Evolutionary conservation across 176 grass and related monocot species (phyloP), one percentile per base, ranked within the genome.

Genomic region (Phragmites australis): DNA sequence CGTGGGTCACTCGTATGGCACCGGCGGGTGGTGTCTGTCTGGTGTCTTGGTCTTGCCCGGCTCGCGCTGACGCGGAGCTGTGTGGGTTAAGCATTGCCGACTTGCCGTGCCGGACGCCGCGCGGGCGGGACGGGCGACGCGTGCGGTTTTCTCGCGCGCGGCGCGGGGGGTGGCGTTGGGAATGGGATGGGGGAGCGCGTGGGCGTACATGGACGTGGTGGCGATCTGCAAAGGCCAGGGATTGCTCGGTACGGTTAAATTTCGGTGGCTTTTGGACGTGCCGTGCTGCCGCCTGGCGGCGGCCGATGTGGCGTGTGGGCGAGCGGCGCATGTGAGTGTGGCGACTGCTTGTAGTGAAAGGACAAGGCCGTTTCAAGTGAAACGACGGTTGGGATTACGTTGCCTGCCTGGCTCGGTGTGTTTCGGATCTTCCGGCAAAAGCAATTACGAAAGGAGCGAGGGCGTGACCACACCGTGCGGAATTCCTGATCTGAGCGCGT

Each of bases 391-490:
- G n/a, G n/a, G n/a, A n/a, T n/a, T n/a, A n/a, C n/a, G 39, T 9
- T n/a, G 37, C 23, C 39, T 1, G 15, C 23, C 45, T 9, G n/a
- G 41, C 49, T 56, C 6, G 22, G 45, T 31, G 50, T n/a, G 77
- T 68, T 75, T 87, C 70, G 50, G 49, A 60, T 61, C 78, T 81
- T 40, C 78, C 40, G 63, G 84, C 71, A 62, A 39, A 32, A 45
- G 9, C 17, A 25, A 3, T 13, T 0, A 19, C 17, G n/a, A 8
- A 46, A 18, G 66, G 15, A 1, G 2, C 14, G 6, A 34, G 59
- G 21, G 25, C 25, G 21, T 37, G 61, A 68, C 23, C 50, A 67
- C 50, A 17, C 8, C 39, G 25, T 7, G 39, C 47, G n/a, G n/a
- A n/a, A n/a, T n/a, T n/a, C n/a, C n/a, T n/a, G n/a, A n/a, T n/a